Evolutionary conservation across 768 basidiomycete species (phyloP).

Genomic region (Mycena vulgaris): DNA sequence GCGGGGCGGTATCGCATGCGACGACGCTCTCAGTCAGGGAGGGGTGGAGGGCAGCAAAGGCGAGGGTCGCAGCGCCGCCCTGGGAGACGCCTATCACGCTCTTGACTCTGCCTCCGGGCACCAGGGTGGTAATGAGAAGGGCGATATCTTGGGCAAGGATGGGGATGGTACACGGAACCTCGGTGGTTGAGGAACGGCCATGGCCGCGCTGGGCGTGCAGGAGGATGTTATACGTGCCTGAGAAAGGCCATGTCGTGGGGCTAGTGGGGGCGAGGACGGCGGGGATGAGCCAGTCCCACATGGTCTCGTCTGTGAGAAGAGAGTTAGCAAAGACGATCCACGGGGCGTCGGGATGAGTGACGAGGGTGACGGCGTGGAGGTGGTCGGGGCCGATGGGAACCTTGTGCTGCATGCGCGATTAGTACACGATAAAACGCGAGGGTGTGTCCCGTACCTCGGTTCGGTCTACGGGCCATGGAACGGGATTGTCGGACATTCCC

Average conservation of each 20-base stretch:
- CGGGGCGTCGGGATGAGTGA: slow-evolving; percentile 55
- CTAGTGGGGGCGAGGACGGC: slow-evolving; percentile 51
- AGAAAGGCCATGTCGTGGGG: slow-evolving; percentile 33
- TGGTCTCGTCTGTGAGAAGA: slow-evolving; percentile 61
- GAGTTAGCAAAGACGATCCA: slow-evolving; percentile 70
- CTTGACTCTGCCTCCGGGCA: slow-evolving; percentile 54
- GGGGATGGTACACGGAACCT: slow-evolving; percentile 54
- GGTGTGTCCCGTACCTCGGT: slow-evolving; percentile 53
- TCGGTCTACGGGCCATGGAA: slow-evolving; percentile 66
- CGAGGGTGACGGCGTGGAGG: slow-evolving; percentile 61
- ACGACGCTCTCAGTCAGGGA: slow-evolving; percentile 56
- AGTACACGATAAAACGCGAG: neutral
- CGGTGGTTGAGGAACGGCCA: slow-evolving; percentile 58
- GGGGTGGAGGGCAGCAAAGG: slow-evolving; percentile 57
- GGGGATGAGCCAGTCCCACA: slow-evolving; percentile 65
- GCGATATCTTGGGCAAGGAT: slow-evolving; percentile 63
- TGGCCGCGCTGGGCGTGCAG: slow-evolving; percentile 69
- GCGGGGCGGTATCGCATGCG: slow-evolving; percentile 64
- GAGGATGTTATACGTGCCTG: slow-evolving; percentile 60
- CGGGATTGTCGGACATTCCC: slow-evolving; percentile 61
- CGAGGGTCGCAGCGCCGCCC: slow-evolving; percentile 67
- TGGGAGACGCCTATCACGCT: slow-evolving; percentile 69
- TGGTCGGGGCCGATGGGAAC: slow-evolving; percentile 54
- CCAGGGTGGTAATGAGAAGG: slow-evolving; percentile 52
- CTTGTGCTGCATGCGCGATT: slow-evolving; percentile 50